Evolutionary conservation across 108 stramenopile species (phyloP).

Genomic region (Aureococcus anophagefferens): DNA sequence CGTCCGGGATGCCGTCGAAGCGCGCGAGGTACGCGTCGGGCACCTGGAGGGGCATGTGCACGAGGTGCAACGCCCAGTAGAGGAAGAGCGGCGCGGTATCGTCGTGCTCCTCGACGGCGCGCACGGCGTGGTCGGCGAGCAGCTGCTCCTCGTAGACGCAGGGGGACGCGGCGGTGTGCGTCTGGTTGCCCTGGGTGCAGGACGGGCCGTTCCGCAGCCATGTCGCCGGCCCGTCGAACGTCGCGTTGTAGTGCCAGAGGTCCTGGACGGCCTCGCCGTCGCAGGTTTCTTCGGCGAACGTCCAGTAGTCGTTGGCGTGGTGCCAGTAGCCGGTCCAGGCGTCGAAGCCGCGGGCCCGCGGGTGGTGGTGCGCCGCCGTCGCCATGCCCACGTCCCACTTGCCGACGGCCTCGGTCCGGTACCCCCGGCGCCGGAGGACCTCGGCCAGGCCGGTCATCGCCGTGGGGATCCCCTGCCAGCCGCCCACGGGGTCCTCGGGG

Average conservation of each 20-base stretch:
- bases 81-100: conserved; percentile 19
- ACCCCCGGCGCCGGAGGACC: conserved; percentile 13
- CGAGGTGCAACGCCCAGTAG: conserved; percentile 27
- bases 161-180: not conserved
- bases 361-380: conserved; percentile 33
- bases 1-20: conserved; percentile 15
- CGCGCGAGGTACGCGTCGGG: conserved; percentile 17
- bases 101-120: conserved; percentile 16
- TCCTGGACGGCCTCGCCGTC: not conserved
- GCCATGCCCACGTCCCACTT: conserved; percentile 53
- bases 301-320: conserved; percentile 36
- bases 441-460: conserved; percentile 34
- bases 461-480: conserved; percentile 25
- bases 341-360: conserved; percentile 37
- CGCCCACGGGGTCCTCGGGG: conserved; percentile 16
- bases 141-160: no score
- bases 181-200: conserved; percentile 10
- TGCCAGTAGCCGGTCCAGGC: conserved; percentile 29
- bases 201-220: no score
- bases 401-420: conserved; percentile 24
- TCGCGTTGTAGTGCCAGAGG: conserved; percentile 14
- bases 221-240: conserved; percentile 10
- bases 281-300: conserved; percentile 4
- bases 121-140: conserved; percentile 4
- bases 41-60: conserved; percentile 30